Percentiles rank a stretch among this genome's conserved stretches.
phyloP scores from a whole-genome alignment of 495 filamentous ascomycete genomes.

The Venustampulla echinocandica region DNA sequence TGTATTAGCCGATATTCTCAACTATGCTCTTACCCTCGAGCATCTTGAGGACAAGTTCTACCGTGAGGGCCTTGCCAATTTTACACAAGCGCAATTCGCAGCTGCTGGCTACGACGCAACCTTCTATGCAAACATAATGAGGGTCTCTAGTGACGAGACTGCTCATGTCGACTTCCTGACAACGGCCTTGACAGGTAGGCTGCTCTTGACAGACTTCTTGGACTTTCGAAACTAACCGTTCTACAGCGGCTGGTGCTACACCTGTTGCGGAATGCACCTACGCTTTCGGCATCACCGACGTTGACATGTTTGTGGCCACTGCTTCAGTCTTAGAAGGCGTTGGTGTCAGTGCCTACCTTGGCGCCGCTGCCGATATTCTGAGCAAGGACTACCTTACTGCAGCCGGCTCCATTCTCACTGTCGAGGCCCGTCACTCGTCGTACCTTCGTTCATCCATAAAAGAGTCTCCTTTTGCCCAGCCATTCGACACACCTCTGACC shows the following conservation, averaged over 20 bases:
- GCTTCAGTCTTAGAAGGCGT: conserved; percentile 49
- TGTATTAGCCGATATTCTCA: conserved; percentile 18
- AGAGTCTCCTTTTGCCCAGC: conserved; percentile 41
- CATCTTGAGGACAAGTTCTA: conserved; percentile 47
- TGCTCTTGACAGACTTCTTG: too few relatives aligned
- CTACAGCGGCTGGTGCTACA: conserved; percentile 31
- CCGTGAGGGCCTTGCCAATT: conserved; percentile 47
- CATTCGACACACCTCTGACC: conserved; percentile 46
- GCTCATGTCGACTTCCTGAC: neutral
- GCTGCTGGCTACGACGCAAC: conserved; percentile 40
- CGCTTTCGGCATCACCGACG: conserved; percentile 39
- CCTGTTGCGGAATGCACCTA: conserved; percentile 48
- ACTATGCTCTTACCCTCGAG: conserved; percentile 32
- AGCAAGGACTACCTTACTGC: conserved; percentile 44
- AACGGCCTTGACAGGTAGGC: conserved; percentile 33
- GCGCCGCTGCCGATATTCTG: conserved; percentile 48
- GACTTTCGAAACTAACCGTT: conserved; percentile 17
- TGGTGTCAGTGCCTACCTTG: conserved; percentile 50
- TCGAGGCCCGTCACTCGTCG: conserved; percentile 50
- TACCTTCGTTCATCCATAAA: conserved; percentile 40
- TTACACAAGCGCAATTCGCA: conserved; percentile 40
- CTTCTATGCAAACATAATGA: conserved; percentile 42
- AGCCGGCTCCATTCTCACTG: conserved; percentile 50
- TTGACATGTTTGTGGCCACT: conserved; percentile 38
- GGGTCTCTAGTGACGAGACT: conserved; percentile 11